These are phyloP conservation scores for Stevia rebaudiana DNA, from an alignment of 140 eudicot genomes.

Conservation along the genomic window DNA sequence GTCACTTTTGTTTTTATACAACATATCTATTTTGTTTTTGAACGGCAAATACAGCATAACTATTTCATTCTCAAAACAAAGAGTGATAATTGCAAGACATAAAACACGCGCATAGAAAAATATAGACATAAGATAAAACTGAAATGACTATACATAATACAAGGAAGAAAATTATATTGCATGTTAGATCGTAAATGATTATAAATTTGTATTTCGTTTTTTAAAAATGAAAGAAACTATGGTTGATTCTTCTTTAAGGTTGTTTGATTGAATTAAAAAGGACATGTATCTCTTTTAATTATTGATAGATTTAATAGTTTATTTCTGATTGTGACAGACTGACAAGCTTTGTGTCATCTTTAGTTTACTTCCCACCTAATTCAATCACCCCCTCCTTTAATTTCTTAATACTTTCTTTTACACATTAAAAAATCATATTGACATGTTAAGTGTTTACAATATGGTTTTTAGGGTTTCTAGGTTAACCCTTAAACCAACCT, in stretches of 20 bases:
- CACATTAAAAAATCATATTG: too few relatives aligned
- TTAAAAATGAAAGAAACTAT: neutral
- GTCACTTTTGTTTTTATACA: too few relatives aligned
- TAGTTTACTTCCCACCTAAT: conserved; percentile 43
- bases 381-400: conserved; percentile 30
- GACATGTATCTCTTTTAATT: conserved; percentile 23
- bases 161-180: neutral
- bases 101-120: too few relatives aligned
- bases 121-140: too few relatives aligned
- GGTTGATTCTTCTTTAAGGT: conserved; percentile 33
- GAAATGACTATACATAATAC: neutral
- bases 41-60: too few relatives aligned
- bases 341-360: conserved; percentile 42
- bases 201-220: neutral
- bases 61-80: too few relatives aligned
- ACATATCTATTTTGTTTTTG: too few relatives aligned
- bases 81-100: too few relatives aligned
- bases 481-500: too few relatives aligned
- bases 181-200: neutral
- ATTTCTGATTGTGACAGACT: conserved; percentile 39
- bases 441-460: too few relatives aligned
- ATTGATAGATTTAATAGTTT: conserved; percentile 15
- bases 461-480: too few relatives aligned
- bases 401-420: conserved; percentile 7
- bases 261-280: conserved; percentile 31